Evolutionary conservation across 257 asterid species (phyloP), one percentile per base, ranked within the genome.

Genomic region (Nicotiana knightiana): DNA sequence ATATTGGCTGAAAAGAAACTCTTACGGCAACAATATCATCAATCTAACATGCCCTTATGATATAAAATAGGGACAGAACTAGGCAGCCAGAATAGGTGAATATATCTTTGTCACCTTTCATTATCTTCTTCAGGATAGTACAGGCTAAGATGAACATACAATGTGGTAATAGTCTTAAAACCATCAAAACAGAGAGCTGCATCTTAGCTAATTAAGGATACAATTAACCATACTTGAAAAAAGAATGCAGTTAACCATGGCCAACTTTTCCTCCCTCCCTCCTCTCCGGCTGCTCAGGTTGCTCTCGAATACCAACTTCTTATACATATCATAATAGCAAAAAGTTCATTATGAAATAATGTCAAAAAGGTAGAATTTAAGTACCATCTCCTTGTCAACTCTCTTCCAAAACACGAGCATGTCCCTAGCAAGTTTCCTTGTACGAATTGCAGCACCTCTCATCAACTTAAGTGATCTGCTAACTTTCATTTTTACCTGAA

Each of bases 351-450:
- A 75, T 51, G 62, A 75, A 75, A 75, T 51, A 75, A 75, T 51
- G 53, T 75, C 58, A 75, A 73, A 55, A 80, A 67, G 17, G 58
- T 28, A 82, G 46, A 79, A 85, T 75, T 82, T 37, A 63, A 51
- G 33, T 93, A 96, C 98, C 99, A 94, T 96, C 97, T 96, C 98
- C 87, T 94, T 94, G 87, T 96, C 99, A 63, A 94, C 98, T 93
- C 97, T 94, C 91, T 96, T 96, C 99, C 99, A 96, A 84, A 90
- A 90, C 33, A 93, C 95, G 48, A 96, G 87, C 99, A 96, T 94
- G 86, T 94, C 98, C 79, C 97, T 92, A 8, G 98, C 95, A 90
- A 96, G 85, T 90, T 89, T 94, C 90, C 98, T 90, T 59, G 99
- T 93, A 84, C 98, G 92, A 32, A 93, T 77, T 48, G 92, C 92